phyloP scores from a whole-genome alignment of 2,329 filamentous ascomycete species.

The Phialocephala sp. region DNA sequence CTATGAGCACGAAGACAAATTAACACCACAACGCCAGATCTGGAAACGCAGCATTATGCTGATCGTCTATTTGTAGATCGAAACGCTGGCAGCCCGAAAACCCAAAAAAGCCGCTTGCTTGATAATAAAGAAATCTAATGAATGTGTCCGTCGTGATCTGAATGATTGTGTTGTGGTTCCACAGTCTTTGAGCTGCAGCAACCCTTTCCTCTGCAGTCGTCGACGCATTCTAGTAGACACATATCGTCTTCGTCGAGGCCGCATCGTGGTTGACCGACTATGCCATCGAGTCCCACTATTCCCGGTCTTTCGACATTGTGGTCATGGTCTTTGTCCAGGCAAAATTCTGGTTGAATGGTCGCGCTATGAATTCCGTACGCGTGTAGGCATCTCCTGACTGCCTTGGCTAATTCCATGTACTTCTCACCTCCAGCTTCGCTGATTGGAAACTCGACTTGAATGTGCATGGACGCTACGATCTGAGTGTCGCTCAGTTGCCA shows the following conservation, averaged over 20 bases:
- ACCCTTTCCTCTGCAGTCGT: slow-evolving; percentile 43
- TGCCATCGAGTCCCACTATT: slow-evolving; percentile 36
- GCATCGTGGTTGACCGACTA: slow-evolving; percentile 35
- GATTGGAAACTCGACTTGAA: slow-evolving; percentile 90
- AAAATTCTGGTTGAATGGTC: slow-evolving; percentile 95
- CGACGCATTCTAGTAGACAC: slow-evolving; percentile 44
- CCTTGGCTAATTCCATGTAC: slow-evolving; percentile 89
- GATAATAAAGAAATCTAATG: slow-evolving; percentile 36
- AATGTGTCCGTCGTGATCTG: slow-evolving; percentile 40
- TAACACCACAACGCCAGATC: neutral
- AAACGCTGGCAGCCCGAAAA: neutral
- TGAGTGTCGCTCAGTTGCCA: slow-evolving; percentile 98
- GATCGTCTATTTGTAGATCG: slow-evolving; percentile 1
- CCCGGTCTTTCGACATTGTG: slow-evolving; percentile 31
- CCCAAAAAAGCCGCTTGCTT: neutral
- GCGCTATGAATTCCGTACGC: slow-evolving; percentile 96
- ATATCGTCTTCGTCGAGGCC: slow-evolving; percentile 39
- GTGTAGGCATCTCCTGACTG: slow-evolving; percentile 87
- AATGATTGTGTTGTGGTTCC: slow-evolving; percentile 37
- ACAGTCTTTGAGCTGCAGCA: slow-evolving; percentile 39
- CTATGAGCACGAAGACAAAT: neutral
- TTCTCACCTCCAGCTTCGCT: slow-evolving; percentile 76
- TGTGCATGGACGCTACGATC: slow-evolving; percentile 89
- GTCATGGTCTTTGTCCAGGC: slow-evolving; percentile 52
- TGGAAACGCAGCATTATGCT: neutral